These are phyloP conservation scores for Nakaseomyces delphensis DNA, from an alignment of 1,139 yeast genomes.

Conservation along the genomic window DNA sequence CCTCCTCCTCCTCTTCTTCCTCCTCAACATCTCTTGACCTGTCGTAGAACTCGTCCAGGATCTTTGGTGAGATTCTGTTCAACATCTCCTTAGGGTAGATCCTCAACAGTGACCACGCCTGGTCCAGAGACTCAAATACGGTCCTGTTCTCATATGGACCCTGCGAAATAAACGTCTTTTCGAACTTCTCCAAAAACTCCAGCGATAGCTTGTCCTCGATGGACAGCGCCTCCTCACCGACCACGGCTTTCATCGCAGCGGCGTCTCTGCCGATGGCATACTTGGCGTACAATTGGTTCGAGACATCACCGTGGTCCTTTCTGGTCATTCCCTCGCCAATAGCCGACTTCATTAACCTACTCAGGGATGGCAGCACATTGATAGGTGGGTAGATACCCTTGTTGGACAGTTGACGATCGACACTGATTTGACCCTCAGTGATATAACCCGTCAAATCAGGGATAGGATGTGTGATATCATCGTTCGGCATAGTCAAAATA, in stretches of 20 bases:
- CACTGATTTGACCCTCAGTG: conserved; percentile 96
- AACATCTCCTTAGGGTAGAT: conserved; percentile 98
- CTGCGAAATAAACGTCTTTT: conserved; percentile 87
- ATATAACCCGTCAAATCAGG: conserved; percentile 99
- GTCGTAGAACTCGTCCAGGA: conserved; percentile 87
- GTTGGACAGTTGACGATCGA: conserved; percentile 92
- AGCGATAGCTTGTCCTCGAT: conserved; percentile 94
- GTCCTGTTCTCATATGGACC: conserved; percentile 95
- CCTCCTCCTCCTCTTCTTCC: conserved; percentile 37
- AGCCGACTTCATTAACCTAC: conserved; percentile 98
- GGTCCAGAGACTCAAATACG: conserved; percentile 89
- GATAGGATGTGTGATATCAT: conserved; percentile 98
- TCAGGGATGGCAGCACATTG: conserved; percentile 91
- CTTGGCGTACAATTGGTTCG: conserved; percentile 96
- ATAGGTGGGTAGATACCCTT: conserved; percentile 98
- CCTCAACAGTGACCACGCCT: conserved; percentile 96
- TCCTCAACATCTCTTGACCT: conserved; percentile 68
- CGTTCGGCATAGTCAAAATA: conserved; percentile 98
- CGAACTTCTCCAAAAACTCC: conserved; percentile 96
- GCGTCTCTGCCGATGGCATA: conserved; percentile 99
- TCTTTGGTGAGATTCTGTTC: conserved; percentile 97
- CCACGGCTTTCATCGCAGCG: conserved; percentile 99
- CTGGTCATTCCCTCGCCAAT: conserved; percentile 99
- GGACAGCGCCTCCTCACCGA: conserved; percentile 98
- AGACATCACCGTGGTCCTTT: conserved; percentile 98